phyloP scores from a whole-genome alignment of 495 filamentous ascomycete species.

The Cenococcum geophilum region DNA sequence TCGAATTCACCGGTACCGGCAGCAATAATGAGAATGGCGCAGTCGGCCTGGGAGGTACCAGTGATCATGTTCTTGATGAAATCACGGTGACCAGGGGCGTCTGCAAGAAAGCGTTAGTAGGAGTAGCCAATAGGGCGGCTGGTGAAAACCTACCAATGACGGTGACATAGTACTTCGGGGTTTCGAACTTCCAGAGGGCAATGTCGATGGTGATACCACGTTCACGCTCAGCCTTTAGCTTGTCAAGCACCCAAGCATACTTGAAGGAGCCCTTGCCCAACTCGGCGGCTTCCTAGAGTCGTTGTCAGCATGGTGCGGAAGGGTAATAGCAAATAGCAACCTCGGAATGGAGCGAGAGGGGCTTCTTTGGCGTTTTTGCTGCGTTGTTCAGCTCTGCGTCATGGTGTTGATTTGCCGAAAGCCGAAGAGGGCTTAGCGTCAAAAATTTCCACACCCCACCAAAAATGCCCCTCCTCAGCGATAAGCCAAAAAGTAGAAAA shows the following conservation, averaged over 20 bases:
- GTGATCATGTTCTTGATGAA: conserved; percentile 99
- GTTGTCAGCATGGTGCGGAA: conserved; percentile 38
- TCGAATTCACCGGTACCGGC: conserved; percentile 99
- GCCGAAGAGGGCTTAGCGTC: conserved; percentile 23
- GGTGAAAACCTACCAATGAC: conserved; percentile 72
- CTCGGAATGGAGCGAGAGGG: background rate
- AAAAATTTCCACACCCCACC: conserved; percentile 33
- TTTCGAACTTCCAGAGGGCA: conserved; percentile 99
- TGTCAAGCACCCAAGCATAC: conserved; percentile 99
- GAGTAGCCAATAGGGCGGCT: conserved; percentile 4
- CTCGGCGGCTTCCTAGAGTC: conserved; percentile 86
- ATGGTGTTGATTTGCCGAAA: conserved; percentile 20
- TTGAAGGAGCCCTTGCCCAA: conserved; percentile 99
- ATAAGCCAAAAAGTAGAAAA: conserved; percentile 28
- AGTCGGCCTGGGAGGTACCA: conserved; percentile 99
- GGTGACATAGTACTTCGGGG: conserved; percentile 95
- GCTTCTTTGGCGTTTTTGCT: background rate
- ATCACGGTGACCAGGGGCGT: conserved; percentile 99
- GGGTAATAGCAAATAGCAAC: background rate
- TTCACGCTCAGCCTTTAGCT: conserved; percentile 99
- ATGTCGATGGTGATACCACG: conserved; percentile 99
- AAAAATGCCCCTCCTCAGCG: conserved; percentile 31
- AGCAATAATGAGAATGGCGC: conserved; percentile 99
- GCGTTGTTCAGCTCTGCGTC: conserved; percentile 13
- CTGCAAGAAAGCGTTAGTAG: conserved; percentile 41